These are phyloP conservation scores for Chlamydomonas schloesseri DNA, from an alignment of 139 green algal species.

Conservation along the genomic window DNA sequence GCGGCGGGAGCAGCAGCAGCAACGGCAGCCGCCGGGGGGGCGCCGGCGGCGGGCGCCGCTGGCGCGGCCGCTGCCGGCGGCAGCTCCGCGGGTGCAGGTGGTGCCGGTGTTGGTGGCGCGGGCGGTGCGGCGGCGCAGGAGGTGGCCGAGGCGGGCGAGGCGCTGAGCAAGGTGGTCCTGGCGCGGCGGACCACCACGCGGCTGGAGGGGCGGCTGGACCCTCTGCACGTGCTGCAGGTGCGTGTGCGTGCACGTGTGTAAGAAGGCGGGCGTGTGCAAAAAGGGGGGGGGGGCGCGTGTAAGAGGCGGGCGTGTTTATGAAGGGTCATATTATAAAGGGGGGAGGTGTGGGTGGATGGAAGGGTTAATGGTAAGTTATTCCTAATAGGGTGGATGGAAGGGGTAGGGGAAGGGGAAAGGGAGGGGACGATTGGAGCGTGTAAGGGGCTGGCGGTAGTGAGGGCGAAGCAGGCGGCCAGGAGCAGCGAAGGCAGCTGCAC, in stretches of 20 bases:
- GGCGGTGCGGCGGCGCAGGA: background rate
- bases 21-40: background rate
- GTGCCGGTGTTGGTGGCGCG: background rate
- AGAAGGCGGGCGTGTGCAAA: background rate
- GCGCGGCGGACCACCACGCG: constrained; percentile 73
- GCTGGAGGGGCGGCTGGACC: constrained; percentile 60
- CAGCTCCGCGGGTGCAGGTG: background rate
- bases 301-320: no score
- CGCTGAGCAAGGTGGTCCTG: constrained; percentile 88
- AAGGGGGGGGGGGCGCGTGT: background rate
- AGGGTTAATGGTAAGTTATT: no score
- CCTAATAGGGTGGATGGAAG: no score
- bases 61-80: background rate
- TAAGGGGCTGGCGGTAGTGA: no score
- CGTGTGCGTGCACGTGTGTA: no score
- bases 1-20: background rate
- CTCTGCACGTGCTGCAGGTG: constrained; percentile 81
- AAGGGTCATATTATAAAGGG: no score
- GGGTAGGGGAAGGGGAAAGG: no score
- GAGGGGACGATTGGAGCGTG: no score
- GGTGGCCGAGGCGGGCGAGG: background rate
- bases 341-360: no score
- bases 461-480: no score
- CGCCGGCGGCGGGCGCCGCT: background rate
- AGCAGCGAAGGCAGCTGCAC: no score